Base-by-base conservation (phyloP, 352 stramenopile genomes). In the Phytopythium vexans region DNA sequence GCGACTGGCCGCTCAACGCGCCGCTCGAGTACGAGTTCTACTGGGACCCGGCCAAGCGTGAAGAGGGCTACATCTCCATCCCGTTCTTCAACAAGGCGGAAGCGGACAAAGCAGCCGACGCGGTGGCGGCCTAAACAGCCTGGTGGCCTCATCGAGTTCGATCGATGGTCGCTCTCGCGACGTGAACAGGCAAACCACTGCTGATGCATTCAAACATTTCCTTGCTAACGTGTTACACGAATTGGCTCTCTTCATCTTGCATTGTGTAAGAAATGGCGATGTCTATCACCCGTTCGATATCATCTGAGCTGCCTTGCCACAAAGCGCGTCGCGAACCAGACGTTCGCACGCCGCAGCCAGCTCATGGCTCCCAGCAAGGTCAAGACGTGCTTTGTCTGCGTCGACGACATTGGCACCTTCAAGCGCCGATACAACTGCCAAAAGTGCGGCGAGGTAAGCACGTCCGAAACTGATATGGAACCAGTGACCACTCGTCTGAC, bases 361-460 rank as follows among this genome's bases (percentile, higher is more conserved):
- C 61, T 92, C 39, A 86, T 85, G 71, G 55, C 71, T 0, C 77
- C 70, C 1, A 66, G 72, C 6, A 89, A 86, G 40, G 77, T 83
- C 59, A 92, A 88, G 72, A 88, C 74, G 16, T 92, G 82, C 60
- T 92, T 79, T 49, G 79, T 89, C 8, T 92, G 82, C 42, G 78
- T 89, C 16, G 82, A 88, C 59, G 82, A 92, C 46, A 89, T 92
- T 44, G 79, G 82, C 55, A 78, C 75, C 40, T 89, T 92, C 60
- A 82, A 81, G 63, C 73, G 82, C 43, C 80, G 79, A 64, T 92
- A 86, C 67, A 89, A 89, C 59, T 92, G 82, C 61, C 79, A 92
- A 58, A 92, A 92, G 50, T 92, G 82, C 56, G 82, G 82, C 39
- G 82, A 92, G 70, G 81, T 83, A 70, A 37, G 62, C n/a, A n/a